phyloP scores from a whole-genome alignment of 2,329 filamentous ascomycete genomes.

The Curvularia sp. region DNA sequence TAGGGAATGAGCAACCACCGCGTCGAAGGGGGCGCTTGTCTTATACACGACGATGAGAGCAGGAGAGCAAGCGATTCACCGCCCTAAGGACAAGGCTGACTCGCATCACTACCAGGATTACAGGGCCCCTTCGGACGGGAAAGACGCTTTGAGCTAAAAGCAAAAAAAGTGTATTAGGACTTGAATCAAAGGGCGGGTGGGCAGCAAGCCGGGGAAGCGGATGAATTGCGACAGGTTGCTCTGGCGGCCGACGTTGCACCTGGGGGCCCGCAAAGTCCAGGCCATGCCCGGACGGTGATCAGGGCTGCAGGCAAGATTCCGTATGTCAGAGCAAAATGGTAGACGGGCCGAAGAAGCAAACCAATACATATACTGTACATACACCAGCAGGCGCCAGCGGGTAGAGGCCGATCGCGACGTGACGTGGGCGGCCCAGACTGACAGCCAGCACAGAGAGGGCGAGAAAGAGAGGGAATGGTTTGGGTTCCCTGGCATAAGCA shows the following conservation, averaged over 20 bases:
- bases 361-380: constrained; percentile 10
- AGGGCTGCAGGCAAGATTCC: constrained; percentile 10
- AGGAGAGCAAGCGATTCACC: constrained; percentile 27
- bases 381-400: not conserved
- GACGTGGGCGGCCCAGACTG: constrained; percentile 19
- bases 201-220: constrained; percentile 39
- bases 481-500: constrained; percentile 16
- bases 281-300: constrained; percentile 39
- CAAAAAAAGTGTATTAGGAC: constrained; percentile 37
- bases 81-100: constrained; percentile 35
- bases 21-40: constrained; percentile 29
- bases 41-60: constrained; percentile 30
- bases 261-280: constrained; percentile 35
- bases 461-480: not conserved
- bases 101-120: constrained; percentile 32
- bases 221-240: constrained; percentile 43
- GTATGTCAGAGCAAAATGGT: constrained; percentile 6
- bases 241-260: constrained; percentile 38
- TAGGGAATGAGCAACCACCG: constrained; percentile 18
- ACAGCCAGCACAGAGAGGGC: constrained; percentile 4
- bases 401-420: constrained; percentile 1
- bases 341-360: constrained; percentile 25
- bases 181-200: constrained; percentile 17
- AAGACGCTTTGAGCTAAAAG: constrained; percentile 40
- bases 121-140: constrained; percentile 16